Percentiles rank a stretch among this genome's conserved stretches.
Evolutionary conservation across 2,329 filamentous ascomycete genomes (phyloP).

Genomic region (Phaeosphaeria sp.): DNA sequence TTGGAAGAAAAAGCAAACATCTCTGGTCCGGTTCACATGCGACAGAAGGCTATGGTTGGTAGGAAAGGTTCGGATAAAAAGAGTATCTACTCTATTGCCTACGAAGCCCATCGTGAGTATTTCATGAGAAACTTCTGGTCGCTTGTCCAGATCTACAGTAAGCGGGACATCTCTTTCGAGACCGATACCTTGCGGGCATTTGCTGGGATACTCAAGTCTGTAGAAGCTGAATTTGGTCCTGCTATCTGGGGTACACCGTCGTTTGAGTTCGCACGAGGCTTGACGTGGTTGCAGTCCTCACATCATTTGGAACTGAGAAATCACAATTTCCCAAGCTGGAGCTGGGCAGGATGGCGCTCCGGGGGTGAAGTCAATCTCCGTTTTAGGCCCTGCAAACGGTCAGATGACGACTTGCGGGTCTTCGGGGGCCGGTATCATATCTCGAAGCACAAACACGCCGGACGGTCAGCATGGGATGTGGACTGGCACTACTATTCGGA

Average conservation of each 20-base stretch:
- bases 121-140: background rate
- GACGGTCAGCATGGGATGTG: constrained; percentile 2
- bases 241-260: constrained; percentile 7
- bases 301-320: constrained; percentile 1
- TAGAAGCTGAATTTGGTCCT: constrained; percentile 2
- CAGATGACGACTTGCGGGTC: background rate
- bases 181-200: constrained; percentile 8
- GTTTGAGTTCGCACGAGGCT: background rate
- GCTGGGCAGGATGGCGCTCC: constrained; percentile 11
- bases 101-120: constrained; percentile 1
- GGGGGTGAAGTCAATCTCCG: background rate
- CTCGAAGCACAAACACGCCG: constrained; percentile 2
- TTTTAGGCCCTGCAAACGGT: background rate
- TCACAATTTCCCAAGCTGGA: constrained; percentile 11
- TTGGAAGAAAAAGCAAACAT: constrained; percentile 2
- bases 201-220: constrained; percentile 5
- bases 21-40: background rate
- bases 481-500: background rate
- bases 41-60: background rate
- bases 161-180: constrained; percentile 8
- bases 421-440: background rate
- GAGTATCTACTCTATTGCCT: background rate
- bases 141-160: constrained; percentile 4
- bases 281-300: background rate
- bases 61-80: background rate